phyloP scores from a whole-genome alignment of 2,329 filamentous ascomycete genomes.

The Penicillium olsonii region DNA sequence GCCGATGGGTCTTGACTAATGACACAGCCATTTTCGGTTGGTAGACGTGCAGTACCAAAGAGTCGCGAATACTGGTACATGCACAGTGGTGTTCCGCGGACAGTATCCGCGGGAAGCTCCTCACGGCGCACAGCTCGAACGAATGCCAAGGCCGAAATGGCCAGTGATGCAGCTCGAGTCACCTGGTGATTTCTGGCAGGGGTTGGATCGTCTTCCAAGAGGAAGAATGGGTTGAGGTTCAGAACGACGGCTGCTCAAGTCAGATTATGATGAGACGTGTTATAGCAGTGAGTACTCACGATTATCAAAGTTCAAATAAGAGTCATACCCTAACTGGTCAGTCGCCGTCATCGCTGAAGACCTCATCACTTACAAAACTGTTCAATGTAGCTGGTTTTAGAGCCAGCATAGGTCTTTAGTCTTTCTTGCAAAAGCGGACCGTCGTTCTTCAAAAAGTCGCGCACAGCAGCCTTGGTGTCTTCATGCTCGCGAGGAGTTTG shows the following conservation, averaged over 20 bases:
- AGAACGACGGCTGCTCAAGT: slow-evolving; percentile 70
- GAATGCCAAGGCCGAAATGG: slow-evolving; percentile 86
- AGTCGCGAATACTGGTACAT: slow-evolving; percentile 98
- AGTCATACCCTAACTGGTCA: slow-evolving; percentile 81
- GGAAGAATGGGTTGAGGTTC: slow-evolving; percentile 96
- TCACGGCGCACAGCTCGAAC: slow-evolving; percentile 90
- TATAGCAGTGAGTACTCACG: slow-evolving; percentile 44
- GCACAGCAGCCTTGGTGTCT: slow-evolving; percentile 76
- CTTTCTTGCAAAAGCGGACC: slow-evolving; percentile 85
- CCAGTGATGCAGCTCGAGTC: slow-evolving; percentile 86
- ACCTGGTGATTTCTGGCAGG: slow-evolving; percentile 96
- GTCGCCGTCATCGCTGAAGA: background rate
- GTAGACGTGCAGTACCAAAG: slow-evolving; percentile 92
- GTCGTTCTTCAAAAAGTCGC: slow-evolving; percentile 78
- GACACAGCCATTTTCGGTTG: slow-evolving; percentile 90
- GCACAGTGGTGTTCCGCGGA: slow-evolving; percentile 82
- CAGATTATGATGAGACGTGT: slow-evolving; percentile 3
- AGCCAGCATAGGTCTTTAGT: slow-evolving; percentile 84
- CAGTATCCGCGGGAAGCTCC: slow-evolving; percentile 83
- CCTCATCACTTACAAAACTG: slow-evolving; percentile 78
- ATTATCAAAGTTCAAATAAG: slow-evolving; percentile 96
- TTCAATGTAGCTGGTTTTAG: slow-evolving; percentile 94
- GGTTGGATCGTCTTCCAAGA: slow-evolving; percentile 95
- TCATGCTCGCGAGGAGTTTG: slow-evolving; percentile 79
- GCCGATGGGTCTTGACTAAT: slow-evolving; percentile 94